Percentiles rank a stretch among this genome's conserved stretches.
phyloP scores from a whole-genome alignment of 176 grass and related monocot species.

The Miscanthus lutarioriparius region DNA sequence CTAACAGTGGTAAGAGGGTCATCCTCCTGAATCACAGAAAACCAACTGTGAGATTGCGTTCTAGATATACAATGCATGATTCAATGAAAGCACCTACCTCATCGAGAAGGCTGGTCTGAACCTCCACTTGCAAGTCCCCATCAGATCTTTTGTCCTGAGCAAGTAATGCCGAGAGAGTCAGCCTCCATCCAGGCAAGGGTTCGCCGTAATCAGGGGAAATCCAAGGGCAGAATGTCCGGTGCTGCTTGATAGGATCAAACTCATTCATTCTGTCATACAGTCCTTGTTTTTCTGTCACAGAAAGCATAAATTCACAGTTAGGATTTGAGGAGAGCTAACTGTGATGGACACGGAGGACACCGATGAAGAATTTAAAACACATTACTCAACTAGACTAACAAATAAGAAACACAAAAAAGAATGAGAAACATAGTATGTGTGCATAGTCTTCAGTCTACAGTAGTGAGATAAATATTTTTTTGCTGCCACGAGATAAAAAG shows the following conservation, averaged over 20 bases:
- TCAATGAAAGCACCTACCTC: constrained; percentile 57
- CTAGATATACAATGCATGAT: constrained; percentile 27
- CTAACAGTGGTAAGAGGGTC: constrained; percentile 85
- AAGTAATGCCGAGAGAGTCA: constrained; percentile 73
- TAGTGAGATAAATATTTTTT: background rate
- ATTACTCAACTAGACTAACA: background rate
- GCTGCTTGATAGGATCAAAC: constrained; percentile 91
- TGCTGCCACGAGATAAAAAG: background rate
- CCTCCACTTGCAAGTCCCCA: constrained; percentile 41
- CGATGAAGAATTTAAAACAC: background rate
- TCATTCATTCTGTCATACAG: constrained; percentile 58
- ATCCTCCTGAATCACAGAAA: constrained; percentile 62
- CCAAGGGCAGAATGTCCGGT: constrained; percentile 95
- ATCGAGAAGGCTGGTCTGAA: constrained; percentile 50
- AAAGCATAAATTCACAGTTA: constrained; percentile 26
- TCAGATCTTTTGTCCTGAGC: constrained; percentile 40
- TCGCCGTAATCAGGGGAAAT: constrained; percentile 55
- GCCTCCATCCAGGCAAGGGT: constrained; percentile 71
- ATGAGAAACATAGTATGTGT: background rate
- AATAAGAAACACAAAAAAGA: constrained; percentile 14
- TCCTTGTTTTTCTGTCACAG: constrained; percentile 43
- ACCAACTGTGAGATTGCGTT: constrained; percentile 20
- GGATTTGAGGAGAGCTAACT: background rate
- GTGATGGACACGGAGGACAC: background rate
- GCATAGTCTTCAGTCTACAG: background rate